Percentiles rank a stretch among this genome's conserved stretches.
phyloP scores from a whole-genome alignment of 768 basidiomycete genomes.

The Coprinellus aureogranulatus region DNA sequence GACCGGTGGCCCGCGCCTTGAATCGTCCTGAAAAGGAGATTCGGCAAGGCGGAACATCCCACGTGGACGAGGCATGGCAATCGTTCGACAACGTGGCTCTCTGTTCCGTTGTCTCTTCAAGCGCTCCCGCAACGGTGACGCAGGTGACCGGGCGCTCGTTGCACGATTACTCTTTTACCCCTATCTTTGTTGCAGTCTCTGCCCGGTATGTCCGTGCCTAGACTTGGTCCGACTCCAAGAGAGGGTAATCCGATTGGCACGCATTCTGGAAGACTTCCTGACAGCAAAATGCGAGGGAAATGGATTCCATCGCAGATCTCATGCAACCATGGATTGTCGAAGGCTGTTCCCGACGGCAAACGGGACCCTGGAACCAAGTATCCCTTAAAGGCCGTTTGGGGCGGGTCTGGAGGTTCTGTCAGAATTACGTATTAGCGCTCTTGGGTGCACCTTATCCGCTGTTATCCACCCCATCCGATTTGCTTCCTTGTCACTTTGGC shows the following conservation, averaged over 20 bases:
- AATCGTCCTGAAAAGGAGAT: neutral
- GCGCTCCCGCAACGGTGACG: neutral
- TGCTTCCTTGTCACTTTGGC: neutral
- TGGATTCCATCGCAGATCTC: too few species aligned
- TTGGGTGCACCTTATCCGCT: neutral
- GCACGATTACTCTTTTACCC: neutral
- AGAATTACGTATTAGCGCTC: neutral
- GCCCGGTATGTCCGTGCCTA: neutral
- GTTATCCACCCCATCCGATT: neutral
- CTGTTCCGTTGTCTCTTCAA: conserved; percentile 1
- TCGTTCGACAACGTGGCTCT: conserved; percentile 2
- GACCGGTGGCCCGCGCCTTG: neutral
- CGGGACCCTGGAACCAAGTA: too few species aligned
- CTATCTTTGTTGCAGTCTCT: neutral
- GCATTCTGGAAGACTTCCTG: neutral
- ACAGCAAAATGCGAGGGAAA: too few species aligned
- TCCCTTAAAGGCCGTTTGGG: too few species aligned
- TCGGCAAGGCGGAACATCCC: neutral
- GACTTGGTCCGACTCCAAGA: neutral
- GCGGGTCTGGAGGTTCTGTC: too few species aligned
- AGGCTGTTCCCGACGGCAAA: too few species aligned
- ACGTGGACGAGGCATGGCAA: conserved; percentile 1
- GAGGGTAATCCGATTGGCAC: neutral
- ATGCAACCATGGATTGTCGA: too few species aligned
- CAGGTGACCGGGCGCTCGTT: neutral